A percentile compares a stretch with the other conserved stretches of the same genome.
Conservation (phyloP, 345 rosid genomes). For the Firmiana major region DNA sequence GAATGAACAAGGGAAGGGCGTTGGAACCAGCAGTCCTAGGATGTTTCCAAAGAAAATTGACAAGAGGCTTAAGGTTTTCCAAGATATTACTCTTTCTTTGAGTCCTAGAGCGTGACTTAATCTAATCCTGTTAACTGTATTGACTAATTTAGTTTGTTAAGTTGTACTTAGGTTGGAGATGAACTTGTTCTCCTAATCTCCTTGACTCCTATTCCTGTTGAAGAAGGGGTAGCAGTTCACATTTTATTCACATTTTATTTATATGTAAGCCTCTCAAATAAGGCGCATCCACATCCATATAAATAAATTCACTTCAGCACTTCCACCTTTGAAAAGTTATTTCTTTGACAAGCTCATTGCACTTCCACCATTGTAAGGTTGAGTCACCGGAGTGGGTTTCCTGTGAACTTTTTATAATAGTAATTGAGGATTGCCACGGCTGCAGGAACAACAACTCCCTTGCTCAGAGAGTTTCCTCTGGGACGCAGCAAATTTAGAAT, state of each 20-base stretch:
- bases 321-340: no score
- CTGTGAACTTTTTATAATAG: no score
- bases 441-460: no score
- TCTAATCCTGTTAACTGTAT: constrained; percentile 10
- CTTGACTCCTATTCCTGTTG: constrained; percentile 26
- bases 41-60: constrained; percentile 38
- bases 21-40: constrained; percentile 17
- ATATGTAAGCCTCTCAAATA: constrained; percentile 21
- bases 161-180: constrained; percentile 45
- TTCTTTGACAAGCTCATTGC: no score
- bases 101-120: constrained; percentile 62
- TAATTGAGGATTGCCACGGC: constrained; percentile 25
- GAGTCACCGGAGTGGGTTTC: no score
- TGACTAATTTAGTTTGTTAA: constrained; percentile 21
- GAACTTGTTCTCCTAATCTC: constrained; percentile 58
- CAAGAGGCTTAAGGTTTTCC: constrained; percentile 82
- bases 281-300: constrained; percentile 9
- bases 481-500: constrained; percentile 32
- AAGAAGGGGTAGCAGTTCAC: neutral
- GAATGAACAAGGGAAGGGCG: constrained; percentile 24
- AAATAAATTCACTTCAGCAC: neutral
- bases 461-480: constrained; percentile 90
- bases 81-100: constrained; percentile 70
- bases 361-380: no score
- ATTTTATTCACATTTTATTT: neutral